Evolutionary conservation across 2,329 filamentous ascomycete species (phyloP).

Genomic region (Aureobasidium subglaciale): DNA sequence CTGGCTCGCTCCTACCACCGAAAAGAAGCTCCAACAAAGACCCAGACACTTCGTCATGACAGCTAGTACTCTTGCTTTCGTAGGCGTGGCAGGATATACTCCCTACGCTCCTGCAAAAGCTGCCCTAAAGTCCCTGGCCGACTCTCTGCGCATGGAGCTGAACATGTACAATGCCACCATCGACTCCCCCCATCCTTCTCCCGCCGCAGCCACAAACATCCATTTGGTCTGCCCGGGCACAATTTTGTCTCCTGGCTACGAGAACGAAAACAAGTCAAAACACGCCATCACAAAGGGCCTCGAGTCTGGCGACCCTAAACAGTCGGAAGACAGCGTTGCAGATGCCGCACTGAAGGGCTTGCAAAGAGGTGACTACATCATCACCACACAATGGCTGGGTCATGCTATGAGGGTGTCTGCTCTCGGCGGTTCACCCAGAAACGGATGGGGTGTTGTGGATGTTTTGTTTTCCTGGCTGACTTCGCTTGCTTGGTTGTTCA

Average conservation of each 20-base stretch:
- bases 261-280: slow-evolving; percentile 70
- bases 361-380: slow-evolving; percentile 71
- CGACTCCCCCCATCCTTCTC: slow-evolving; percentile 31
- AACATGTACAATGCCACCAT: slow-evolving; percentile 70
- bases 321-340: slow-evolving; percentile 74
- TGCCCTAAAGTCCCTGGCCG: slow-evolving; percentile 74
- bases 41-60: slow-evolving; percentile 84
- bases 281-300: slow-evolving; percentile 70
- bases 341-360: slow-evolving; percentile 61
- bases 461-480: slow-evolving; percentile 49
- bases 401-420: slow-evolving; percentile 59
- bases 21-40: slow-evolving; percentile 23
- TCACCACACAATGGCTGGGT: slow-evolving; percentile 69
- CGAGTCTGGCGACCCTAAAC: slow-evolving; percentile 74
- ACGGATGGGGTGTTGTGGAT: slow-evolving; percentile 44
- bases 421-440: slow-evolving; percentile 47
- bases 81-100: slow-evolving; percentile 71
- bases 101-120: slow-evolving; percentile 81
- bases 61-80: slow-evolving; percentile 66
- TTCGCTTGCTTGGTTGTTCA: slow-evolving; percentile 48
- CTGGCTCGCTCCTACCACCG: slow-evolving; percentile 54
- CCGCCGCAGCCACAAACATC: slow-evolving; percentile 62
- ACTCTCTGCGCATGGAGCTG: slow-evolving; percentile 76
- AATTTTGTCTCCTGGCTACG: slow-evolving; percentile 69
- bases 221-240: slow-evolving; percentile 80